phyloP scores from a whole-genome alignment of 768 basidiomycete species.

The Paxillus ammoniavirescens region DNA sequence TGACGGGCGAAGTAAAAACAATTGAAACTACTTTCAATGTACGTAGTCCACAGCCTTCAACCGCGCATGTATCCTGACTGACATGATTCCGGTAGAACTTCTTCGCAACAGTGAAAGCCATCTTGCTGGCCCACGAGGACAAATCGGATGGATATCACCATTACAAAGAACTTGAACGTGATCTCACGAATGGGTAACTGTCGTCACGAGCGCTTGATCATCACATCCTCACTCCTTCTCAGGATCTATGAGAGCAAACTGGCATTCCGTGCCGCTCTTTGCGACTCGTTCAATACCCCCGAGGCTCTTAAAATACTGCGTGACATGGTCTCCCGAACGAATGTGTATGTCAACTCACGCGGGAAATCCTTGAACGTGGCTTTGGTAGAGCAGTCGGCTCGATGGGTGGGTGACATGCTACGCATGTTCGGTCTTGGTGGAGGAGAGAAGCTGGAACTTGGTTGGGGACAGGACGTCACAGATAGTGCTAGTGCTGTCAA shows the following conservation, averaged over 20 bases:
- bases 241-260: conserved; percentile 76
- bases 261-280: conserved; percentile 81
- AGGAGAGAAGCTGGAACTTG: conserved; percentile 63
- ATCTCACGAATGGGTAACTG: conserved; percentile 62
- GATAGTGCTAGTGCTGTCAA: conserved; percentile 34
- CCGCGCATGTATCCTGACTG: not conserved
- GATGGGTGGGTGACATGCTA: conserved; percentile 73
- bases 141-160: conserved; percentile 62
- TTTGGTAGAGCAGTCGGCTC: conserved; percentile 61
- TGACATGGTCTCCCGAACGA: conserved; percentile 80
- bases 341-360: conserved; percentile 80
- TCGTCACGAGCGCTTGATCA: not conserved
- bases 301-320: conserved; percentile 71
- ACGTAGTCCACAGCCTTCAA: conserved; percentile 25
- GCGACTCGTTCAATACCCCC: conserved; percentile 97
- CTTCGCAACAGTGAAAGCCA: conserved; percentile 83
- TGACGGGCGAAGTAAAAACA: conserved; percentile 85
- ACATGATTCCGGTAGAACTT: conserved; percentile 67
- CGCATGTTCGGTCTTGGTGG: conserved; percentile 80
- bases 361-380: conserved; percentile 58
- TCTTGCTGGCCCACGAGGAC: conserved; percentile 52
- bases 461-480: conserved; percentile 77
- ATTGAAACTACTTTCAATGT: conserved; percentile 87
- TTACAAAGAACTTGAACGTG: conserved; percentile 64
- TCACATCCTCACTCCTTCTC: conserved; percentile 12